Base-by-base conservation (phyloP, 2,329 filamentous ascomycete species). In the Colletotrichum godetiae region DNA sequence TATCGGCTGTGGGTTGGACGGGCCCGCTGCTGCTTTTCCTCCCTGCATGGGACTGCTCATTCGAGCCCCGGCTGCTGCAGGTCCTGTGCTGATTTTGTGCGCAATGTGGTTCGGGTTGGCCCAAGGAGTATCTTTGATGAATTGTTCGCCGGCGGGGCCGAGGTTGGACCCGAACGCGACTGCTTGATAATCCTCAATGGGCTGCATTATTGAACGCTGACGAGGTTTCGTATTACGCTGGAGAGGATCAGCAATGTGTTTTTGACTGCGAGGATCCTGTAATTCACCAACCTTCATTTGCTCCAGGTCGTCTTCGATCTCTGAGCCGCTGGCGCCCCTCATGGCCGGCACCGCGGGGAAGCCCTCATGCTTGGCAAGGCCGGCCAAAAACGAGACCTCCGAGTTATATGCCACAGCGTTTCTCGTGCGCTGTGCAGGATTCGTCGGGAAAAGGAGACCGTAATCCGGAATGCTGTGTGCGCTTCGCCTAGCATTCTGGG, bases 331-430 rank as follows among this genome's bases (percentile, higher is more conserved):
- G 31, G 94, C 93, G 55, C 93, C 89, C 71, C 88, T 88, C 83
- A 99, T 92, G 42, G 94, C 89, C 24, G 97, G 97, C n/a, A 95
- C 97, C 37, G 96, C 95, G 46, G 97, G 97, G 83, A 99, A 99
- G 29, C 97, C 97, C 79, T 97, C 92, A 81, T 98, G 95, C 84
- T 98, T 98, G 46, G 96, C 95, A 64, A 98, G 88, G 49, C 96
- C 96, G 6, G 95, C 92, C 70, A 99, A 86, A 33, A 98, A 91
- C 0, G 95, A 97, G 5, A 99, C 95, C 81, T 99, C 97, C 76
- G 93, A 94, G 81, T 98, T 98, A 85, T 98, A 98, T 59, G 95
- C 93, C 62, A 95, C 90, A 77, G 97, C 95, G 75, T 98, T 94
- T 74, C 91, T 89, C 73, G 97, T 89, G 78, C 96, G 94, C 78